These are phyloP conservation scores for Retiboletus flavoniger DNA, from an alignment of 1,284 basidiomycete species.

Conservation along the genomic window DNA sequence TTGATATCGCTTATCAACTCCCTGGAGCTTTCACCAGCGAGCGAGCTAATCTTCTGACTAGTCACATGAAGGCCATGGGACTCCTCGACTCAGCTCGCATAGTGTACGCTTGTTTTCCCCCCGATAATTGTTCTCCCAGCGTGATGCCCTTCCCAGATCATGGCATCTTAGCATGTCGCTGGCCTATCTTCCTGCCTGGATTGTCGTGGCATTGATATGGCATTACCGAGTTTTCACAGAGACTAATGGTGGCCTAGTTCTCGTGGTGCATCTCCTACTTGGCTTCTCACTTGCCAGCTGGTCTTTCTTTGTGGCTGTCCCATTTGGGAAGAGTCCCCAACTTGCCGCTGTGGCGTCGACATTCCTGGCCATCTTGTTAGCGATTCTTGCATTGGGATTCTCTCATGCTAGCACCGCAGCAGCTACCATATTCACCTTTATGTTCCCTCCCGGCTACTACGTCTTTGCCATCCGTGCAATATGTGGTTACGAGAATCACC, in stretches of 20 bases:
- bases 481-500: constrained; percentile 63
- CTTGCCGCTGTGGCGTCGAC: constrained; percentile 69
- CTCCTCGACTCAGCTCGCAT: constrained; percentile 65
- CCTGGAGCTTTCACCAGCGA: constrained; percentile 66
- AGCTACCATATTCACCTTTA: constrained; percentile 61
- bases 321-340: constrained; percentile 72
- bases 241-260: constrained; percentile 60
- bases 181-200: constrained; percentile 65
- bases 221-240: constrained; percentile 61
- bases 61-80: constrained; percentile 75
- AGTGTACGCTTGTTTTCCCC: constrained; percentile 38
- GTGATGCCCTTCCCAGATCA: constrained; percentile 43
- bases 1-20: constrained; percentile 72
- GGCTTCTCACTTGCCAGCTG: constrained; percentile 68
- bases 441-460: constrained; percentile 76
- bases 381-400: constrained; percentile 66
- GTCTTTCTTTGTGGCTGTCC: constrained; percentile 66
- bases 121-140: not conserved
- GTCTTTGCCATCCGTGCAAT: constrained; percentile 69
- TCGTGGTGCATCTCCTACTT: constrained; percentile 64
- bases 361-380: constrained; percentile 62
- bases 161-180: constrained; percentile 62
- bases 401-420: constrained; percentile 43
- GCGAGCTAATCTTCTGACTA: constrained; percentile 57
- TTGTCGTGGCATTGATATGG: constrained; percentile 63